A percentile compares a stretch with the other conserved stretches of the same genome.
Conservation (phyloP, 306 rosid species). For the Rosa persica region DNA sequence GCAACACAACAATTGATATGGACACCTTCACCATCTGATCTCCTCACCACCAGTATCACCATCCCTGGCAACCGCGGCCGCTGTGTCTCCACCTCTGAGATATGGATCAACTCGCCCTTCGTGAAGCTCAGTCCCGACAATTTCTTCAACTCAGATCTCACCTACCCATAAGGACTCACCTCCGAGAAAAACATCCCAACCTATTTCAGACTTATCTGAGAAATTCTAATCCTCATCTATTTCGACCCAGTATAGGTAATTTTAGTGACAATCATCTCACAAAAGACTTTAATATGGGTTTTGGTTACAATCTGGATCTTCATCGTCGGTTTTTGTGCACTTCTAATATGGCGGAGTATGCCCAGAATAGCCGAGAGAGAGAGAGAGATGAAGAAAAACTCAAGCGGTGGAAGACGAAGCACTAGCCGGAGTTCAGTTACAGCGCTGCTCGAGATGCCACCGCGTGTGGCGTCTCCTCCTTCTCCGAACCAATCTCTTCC, state of each 20-base stretch:
- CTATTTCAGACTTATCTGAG: slow-evolving; percentile 36
- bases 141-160: slow-evolving; percentile 25
- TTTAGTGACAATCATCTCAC: slow-evolving; percentile 9
- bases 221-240: slow-evolving; percentile 23
- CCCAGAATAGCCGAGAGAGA: background rate
- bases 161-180: slow-evolving; percentile 5
- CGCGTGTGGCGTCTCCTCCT: slow-evolving; percentile 48
- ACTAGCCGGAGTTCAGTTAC: slow-evolving; percentile 36
- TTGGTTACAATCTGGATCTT: slow-evolving; percentile 60
- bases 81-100: slow-evolving; percentile 41
- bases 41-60: no score
- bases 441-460: slow-evolving; percentile 62
- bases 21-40: no score
- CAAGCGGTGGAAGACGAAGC: slow-evolving; percentile 31
- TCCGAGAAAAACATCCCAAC: slow-evolving; percentile 34
- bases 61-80: slow-evolving; percentile 58
- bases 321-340: no score
- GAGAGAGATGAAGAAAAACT: slow-evolving; percentile 51
- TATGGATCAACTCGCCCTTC: no score
- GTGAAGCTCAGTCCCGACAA: slow-evolving; percentile 13
- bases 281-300: slow-evolving; percentile 36
- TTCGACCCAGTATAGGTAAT: slow-evolving; percentile 14
- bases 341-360: no score
- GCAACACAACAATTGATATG: no score
- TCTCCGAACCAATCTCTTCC: slow-evolving; percentile 52